Conservation (phyloP, 495 filamentous ascomycete species). For the Hypoxylon cercidicola region DNA sequence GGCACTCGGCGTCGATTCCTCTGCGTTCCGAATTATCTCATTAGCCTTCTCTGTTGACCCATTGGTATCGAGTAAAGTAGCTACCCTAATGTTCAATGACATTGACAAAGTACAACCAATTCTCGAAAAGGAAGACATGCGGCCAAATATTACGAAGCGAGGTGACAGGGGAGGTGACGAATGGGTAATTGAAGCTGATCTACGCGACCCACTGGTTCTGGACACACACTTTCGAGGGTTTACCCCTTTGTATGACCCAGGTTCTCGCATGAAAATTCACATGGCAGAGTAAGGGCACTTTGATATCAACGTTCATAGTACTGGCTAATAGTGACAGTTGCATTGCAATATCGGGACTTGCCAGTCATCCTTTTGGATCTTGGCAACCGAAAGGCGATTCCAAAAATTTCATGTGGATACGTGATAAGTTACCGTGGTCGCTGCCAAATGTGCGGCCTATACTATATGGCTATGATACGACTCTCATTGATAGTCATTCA, state of each 20-base stretch:
- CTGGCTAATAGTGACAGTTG: slow-evolving; percentile 10
- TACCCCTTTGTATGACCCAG: slow-evolving; percentile 23
- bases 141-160: slow-evolving; percentile 6
- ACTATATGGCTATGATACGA: slow-evolving; percentile 46
- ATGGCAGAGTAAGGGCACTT: slow-evolving; percentile 8
- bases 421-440: slow-evolving; percentile 44
- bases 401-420: slow-evolving; percentile 47
- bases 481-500: slow-evolving; percentile 14
- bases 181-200: slow-evolving; percentile 9
- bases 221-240: slow-evolving; percentile 27
- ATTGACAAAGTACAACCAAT: not conserved
- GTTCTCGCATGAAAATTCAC: not conserved
- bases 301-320: not conserved
- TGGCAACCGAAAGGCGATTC: slow-evolving; percentile 34
- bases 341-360: slow-evolving; percentile 37
- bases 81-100: slow-evolving; percentile 24
- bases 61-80: slow-evolving; percentile 20
- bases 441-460: slow-evolving; percentile 39
- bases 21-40: slow-evolving; percentile 18
- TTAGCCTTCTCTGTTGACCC: slow-evolving; percentile 22
- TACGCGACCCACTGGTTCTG: slow-evolving; percentile 11
- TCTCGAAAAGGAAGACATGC: slow-evolving; percentile 3
- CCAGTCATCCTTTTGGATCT: slow-evolving; percentile 27
- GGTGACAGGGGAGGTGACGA: slow-evolving; percentile 3
- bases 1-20: slow-evolving; percentile 16